Evolutionary conservation across 768 basidiomycete genomes (phyloP), one percentile per base, ranked within the genome.

Genomic region (Amyloporia xantha): DNA sequence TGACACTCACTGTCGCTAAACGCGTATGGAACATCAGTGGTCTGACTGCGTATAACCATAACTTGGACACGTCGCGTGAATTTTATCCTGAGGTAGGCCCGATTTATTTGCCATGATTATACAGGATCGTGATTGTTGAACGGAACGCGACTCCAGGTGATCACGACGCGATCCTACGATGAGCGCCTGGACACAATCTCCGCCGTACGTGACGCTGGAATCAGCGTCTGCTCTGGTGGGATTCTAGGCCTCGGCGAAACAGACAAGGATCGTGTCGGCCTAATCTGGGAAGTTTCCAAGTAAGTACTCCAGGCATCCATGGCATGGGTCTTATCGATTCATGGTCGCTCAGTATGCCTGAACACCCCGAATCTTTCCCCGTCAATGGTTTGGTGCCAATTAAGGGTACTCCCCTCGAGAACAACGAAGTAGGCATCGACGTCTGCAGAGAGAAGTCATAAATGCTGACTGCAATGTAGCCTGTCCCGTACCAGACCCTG

Each of bases 301-400:
- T 93, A 68, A 62, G 82, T 69, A n/a, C 24, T 43, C 52, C 51
- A 15, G 15, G 30, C 30, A 7, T 59, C 30, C 37, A 47, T 20
- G 20, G 35, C 42, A 36, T 50, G 44, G 12, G 15, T n/a, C 1
- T 17, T 17, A 23, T 15, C n/a, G n/a, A 28, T 48, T 57, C 43
- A 58, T 42, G 4, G 13, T 21, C 23, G 3, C 49, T 6, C 57
- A 94, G 91, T 62, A 84, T 96, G 78, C 84, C 89, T 35, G 89
- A 94, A 64, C 91, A 97, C 60, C 95, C 95, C n/a, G 95, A 98
- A 65, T 94, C 91, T 4, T 98, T 98, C 75, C 95, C 95, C 0
- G 94, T 98, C 52, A 98, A 98, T 65, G 94, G 95, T 12, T 76
- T 98, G 49, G 95, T 98, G 1, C 93, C 95, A 12, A 97, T 98